These are phyloP conservation scores for Plasmodium coatneyi DNA, from an alignment of 169 alveolate species.

Conservation along the genomic window DNA sequence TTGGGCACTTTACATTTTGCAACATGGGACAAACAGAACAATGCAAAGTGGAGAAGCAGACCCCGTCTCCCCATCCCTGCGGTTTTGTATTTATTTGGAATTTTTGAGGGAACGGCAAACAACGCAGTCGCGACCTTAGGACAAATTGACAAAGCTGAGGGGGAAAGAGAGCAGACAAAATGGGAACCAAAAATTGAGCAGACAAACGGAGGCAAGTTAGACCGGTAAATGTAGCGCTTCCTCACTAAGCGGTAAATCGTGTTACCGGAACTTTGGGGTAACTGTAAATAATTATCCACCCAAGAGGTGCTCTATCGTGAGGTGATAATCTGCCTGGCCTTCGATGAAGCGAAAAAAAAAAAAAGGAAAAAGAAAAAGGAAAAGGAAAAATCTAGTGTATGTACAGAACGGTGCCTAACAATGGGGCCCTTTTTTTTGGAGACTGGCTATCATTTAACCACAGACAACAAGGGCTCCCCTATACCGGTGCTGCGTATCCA, in stretches of 20 bases:
- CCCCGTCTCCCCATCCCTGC: slow-evolving; percentile 4
- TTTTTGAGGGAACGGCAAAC: background rate
- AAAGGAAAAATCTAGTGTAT: background rate
- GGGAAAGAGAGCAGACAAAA: background rate
- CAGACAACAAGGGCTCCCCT: background rate
- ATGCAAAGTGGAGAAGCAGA: background rate
- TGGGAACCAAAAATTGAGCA: no score
- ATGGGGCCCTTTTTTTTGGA: background rate
- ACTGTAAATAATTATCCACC: background rate
- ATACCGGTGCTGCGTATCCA: background rate
- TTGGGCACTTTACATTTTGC: slow-evolving; percentile 11
- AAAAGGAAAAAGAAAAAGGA: background rate
- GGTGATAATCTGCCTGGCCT: background rate
- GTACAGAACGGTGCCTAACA: slow-evolving; percentile 1
- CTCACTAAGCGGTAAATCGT: background rate
- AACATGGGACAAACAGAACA: slow-evolving; percentile 6
- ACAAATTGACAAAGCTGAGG: background rate
- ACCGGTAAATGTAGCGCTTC: background rate
- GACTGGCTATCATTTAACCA: background rate
- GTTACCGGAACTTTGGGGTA: background rate
- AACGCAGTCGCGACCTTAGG: background rate
- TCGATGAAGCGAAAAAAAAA: background rate
- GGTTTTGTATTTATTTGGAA: background rate
- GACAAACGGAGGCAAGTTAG: background rate
- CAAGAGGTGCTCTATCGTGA: background rate